Base-by-base conservation (phyloP, 2,329 filamentous ascomycete species). In the Ophiostoma ulmi region DNA sequence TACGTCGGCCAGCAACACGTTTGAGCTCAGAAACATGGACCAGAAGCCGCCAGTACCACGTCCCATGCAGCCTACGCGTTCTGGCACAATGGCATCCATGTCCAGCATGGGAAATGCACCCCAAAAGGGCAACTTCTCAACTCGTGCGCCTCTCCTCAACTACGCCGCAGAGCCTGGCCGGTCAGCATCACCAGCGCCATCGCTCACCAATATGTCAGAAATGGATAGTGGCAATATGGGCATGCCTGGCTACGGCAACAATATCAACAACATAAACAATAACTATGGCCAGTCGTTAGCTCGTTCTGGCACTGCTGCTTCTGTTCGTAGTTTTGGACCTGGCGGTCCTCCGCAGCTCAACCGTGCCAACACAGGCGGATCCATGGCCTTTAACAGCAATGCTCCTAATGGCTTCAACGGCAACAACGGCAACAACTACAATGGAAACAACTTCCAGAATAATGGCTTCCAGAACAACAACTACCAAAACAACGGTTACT, bases 1-100 rank as follows among this genome's bases (percentile, higher is more conserved):
- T 69, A 88, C 86, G 1, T 84, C 85, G 3, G 81, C 66, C 38
- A 63, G 41, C 69, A 65, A 80, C 22, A 80, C 77, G 75, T 82
- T 83, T 70, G 87, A 86, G 78, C 83, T 86, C 73, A 84, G 79
- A 73, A 80, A 81, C 61, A 80, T 85, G 73, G 85, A 83, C 74
- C 85, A 84, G 74, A 84, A 83, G 78, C 84, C 80, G 70, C 85
- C 82, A 48, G 74, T 84, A 83, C 77, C 84, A 11, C 61, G 80
- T 69, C 85, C 82, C 55, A 61, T 70, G 68, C 73, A 69, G 74
- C 80, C 70, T 2, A 38, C 72, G 81, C 80, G 75, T 76, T 82
- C 64, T 72, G 78, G 67, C 66, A 77, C 20, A 72, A 73, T n/a
- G 79, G 77, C 61, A 5, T 76, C 77, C 7, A 71, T 74, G 6